Base-by-base conservation (phyloP, 140 eudicot species). In the Senecio squalidus region DNA sequence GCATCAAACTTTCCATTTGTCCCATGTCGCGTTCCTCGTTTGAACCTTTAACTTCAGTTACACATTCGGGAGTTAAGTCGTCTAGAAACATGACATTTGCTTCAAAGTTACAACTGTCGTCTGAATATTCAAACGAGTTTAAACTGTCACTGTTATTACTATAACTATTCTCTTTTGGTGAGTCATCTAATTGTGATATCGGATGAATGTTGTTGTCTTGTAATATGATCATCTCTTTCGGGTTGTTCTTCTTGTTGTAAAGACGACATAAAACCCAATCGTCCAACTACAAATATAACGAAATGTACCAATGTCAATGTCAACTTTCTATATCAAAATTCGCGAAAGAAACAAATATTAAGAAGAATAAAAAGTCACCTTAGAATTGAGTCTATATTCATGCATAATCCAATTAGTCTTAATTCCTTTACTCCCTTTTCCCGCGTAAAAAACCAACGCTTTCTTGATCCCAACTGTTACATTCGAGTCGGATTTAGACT, bases 341-440 rank as follows among this genome's bases (percentile, higher is more conserved):
- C n/a, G n/a, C n/a, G n/a, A n/a, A n/a, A n/a, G n/a, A n/a, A n/a
- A 26, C 11, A 5, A 0, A 10, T 25, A n/a, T 5, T 16, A 4
- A 14, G 8, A 2, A 38, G 31, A 6, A 55, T 25, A 4, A 9
- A 55, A 30, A 55, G 60, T 31, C 39, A 5, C 21, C 28, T 29
- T 55, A 8, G 43, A 30, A 17, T 21, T 36, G 4, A 29, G 70
- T 27, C 84, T 44, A 30, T 68, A 78, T 54, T 78, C 84, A 43
- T 78, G 84, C 84, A 78, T 78, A 16, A 78, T 73, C 84, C 84
- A 78, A 8, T 58, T 68, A 0, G 84, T 78, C 56, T 78, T 78
- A 5, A 40, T 41, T n/a, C 80, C 84, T 23, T 78, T 73, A 3
- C 28, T 14, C 1, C 80, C 74, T 59, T 64, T 69, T 26, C 80